phyloP scores from a whole-genome alignment of 2,329 filamentous ascomycete species.

The Thielaviopsis musarum region DNA sequence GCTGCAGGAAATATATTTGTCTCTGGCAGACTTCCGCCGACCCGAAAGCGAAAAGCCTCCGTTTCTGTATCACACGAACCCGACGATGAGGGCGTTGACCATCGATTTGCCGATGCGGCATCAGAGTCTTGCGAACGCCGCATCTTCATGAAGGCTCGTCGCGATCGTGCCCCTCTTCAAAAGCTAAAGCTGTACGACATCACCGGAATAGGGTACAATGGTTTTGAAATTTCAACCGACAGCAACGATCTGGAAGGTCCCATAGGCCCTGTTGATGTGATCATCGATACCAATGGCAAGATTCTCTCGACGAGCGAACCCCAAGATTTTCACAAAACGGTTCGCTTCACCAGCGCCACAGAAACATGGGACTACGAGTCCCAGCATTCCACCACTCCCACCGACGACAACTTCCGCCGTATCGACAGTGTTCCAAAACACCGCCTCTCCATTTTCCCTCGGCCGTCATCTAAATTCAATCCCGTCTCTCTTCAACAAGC shows the following conservation, averaged over 20 bases:
- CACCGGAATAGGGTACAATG: not conserved
- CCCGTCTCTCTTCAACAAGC: not conserved
- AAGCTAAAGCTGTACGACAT: not conserved
- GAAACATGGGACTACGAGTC: conserved; percentile 8
- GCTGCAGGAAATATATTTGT: not conserved
- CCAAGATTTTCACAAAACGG: not conserved
- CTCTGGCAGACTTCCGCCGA: not conserved
- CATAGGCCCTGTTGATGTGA: not conserved
- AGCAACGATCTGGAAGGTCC: not conserved
- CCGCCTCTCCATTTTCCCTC: not conserved
- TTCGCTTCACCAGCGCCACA: conserved; percentile 1
- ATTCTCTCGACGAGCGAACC: not conserved
- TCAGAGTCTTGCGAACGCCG: not conserved
- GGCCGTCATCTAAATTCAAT: not conserved
- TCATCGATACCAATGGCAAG: not conserved
- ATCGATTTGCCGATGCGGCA: not conserved
- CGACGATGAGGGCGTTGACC: not conserved
- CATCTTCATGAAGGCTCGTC: not conserved
- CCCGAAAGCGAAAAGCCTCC: not conserved
- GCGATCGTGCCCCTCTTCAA: not conserved
- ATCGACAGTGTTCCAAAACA: not conserved
- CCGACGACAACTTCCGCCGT: not conserved
- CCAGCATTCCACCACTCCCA: not conserved
- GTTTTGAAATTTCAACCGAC: not conserved
- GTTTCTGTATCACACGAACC: not conserved